These are phyloP conservation scores for Mycena chlorophos DNA, from an alignment of 768 basidiomycete species.

Conservation along the genomic window DNA sequence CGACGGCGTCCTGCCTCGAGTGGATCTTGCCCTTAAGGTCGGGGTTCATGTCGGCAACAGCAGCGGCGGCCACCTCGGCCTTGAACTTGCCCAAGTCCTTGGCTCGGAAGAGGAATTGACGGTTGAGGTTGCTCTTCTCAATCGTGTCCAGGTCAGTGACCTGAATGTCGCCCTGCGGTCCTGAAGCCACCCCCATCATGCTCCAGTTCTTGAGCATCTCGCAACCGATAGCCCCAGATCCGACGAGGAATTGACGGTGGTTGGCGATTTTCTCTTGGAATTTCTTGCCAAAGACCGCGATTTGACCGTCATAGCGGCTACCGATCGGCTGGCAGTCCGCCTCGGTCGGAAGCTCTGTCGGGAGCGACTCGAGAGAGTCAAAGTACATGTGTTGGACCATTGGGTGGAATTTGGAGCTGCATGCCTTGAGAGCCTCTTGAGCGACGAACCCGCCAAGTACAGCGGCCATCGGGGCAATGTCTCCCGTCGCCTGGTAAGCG, in stretches of 20 bases:
- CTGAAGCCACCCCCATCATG: constrained; percentile 93
- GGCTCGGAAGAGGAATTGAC: constrained; percentile 95
- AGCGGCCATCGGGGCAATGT: constrained; percentile 86
- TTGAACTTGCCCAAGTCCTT: constrained; percentile 98
- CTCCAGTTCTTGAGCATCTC: constrained; percentile 99
- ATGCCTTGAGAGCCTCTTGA: constrained; percentile 96
- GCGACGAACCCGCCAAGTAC: constrained; percentile 97
- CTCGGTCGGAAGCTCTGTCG: constrained; percentile 71
- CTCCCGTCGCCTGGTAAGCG: constrained; percentile 88
- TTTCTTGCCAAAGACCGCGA: constrained; percentile 89
- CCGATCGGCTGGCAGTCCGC: constrained; percentile 79
- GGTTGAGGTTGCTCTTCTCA: constrained; percentile 97
- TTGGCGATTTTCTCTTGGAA: constrained; percentile 93
- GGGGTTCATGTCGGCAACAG: constrained; percentile 95
- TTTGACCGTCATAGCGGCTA: constrained; percentile 89
- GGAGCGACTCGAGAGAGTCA: constrained; percentile 95
- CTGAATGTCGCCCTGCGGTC: constrained; percentile 76
- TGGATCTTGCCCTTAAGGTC: constrained; percentile 83
- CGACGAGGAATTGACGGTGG: constrained; percentile 93
- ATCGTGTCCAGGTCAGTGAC: constrained; percentile 98
- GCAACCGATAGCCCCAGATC: constrained; percentile 98
- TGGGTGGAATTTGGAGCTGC: constrained; percentile 97
- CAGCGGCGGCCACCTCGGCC: constrained; percentile 87
- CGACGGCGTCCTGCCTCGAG: constrained; percentile 91
- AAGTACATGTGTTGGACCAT: constrained; percentile 95